Base-by-base conservation (phyloP, 371 early-diverging fungal genomes). In the Haplosporangium sp. region DNA sequence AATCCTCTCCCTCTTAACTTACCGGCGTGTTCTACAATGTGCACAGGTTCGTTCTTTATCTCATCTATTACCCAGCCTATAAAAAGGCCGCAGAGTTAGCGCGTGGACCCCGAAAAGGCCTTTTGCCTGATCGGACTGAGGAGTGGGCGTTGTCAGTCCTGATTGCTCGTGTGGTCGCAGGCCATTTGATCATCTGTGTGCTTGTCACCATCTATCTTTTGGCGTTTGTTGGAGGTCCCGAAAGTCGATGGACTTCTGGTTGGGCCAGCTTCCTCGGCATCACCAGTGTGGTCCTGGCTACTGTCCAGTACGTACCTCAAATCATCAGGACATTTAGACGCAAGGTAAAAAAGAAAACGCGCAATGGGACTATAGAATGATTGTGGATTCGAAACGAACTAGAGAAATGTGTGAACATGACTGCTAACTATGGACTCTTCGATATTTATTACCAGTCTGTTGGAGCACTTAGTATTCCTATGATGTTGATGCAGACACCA, bases 291-390 rank as follows among this genome's bases (percentile, higher is more conserved):
- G 50, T 92, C 12, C 74, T 94, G 41, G 89, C 95, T 5, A 85
- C 93, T n/a, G 74, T 95, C 56, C 95, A 96, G 82, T 97, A 94
- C 70, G 52, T 97, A 14, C 98, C 98, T n/a, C 97, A 98, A 77
- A 93, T 98, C 45, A 69, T 83, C 59, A 90, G 90, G 74, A 97
- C 97, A 1, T 93, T 89, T 87, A 75, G 84, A 38, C 72, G 87
- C 41, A 90, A 89, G 76, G 76, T 70, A 57, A 29, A 13, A n/a
- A 5, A 16, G 36, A 12, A 45, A n/a, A 16, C 42, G 40, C 9
- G 29, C 29, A 29, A 29, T 4, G 4, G 29, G 29, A 29, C 4
- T 29, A 29, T 1, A 29, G 29, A 29, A 29, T 29, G 29, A 29
- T 29, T 29, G 29, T 2, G 29, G 29, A 29, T 29, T 29, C 29